Percentiles rank a stretch among this genome's conserved stretches.
These are phyloP conservation scores for Turritis glabra DNA, from an alignment of 345 rosid species.

Conservation along the genomic window DNA sequence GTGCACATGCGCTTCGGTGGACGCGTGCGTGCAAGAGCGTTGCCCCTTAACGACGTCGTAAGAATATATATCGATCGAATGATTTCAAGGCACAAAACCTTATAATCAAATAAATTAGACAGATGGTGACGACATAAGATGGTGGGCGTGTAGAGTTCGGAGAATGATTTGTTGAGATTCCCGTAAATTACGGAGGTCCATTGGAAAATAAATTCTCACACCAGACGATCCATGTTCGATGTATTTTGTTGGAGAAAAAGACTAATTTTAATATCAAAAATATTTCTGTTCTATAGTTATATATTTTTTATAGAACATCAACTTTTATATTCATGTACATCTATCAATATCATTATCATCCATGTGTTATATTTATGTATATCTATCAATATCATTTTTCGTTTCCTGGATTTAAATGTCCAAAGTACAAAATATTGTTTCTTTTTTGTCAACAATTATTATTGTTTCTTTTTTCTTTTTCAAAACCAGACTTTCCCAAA, in stretches of 20 bases:
- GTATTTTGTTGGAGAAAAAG: constrained; percentile 23
- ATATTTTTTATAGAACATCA: not conserved
- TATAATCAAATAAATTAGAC: not conserved
- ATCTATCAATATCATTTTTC: constrained; percentile 6
- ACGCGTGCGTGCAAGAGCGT: constrained; percentile 32
- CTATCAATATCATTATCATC: constrained; percentile 21
- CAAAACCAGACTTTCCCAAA: constrained; percentile 39
- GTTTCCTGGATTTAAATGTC: not conserved
- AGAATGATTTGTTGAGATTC: constrained; percentile 34
- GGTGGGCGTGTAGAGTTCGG: constrained; percentile 35
- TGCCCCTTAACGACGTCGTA: constrained; percentile 4
- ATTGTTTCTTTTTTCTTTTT: not conserved
- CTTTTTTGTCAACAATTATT: not conserved
- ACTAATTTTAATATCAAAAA: not conserved
- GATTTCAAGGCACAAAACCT: not conserved
- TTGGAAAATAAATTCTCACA: not conserved
- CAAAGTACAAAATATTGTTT: too few species aligned
- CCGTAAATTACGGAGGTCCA: constrained; percentile 41
- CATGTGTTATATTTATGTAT: constrained; percentile 17
- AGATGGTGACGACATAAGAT: constrained; percentile 32
- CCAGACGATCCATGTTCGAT: constrained; percentile 35
- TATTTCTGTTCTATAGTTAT: not conserved
- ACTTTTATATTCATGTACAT: not conserved
- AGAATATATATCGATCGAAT: not conserved
- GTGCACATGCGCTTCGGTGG: constrained; percentile 34